Base-by-base conservation (phyloP, 768 basidiomycete species). In the Pleurotus eryngii region DNA sequence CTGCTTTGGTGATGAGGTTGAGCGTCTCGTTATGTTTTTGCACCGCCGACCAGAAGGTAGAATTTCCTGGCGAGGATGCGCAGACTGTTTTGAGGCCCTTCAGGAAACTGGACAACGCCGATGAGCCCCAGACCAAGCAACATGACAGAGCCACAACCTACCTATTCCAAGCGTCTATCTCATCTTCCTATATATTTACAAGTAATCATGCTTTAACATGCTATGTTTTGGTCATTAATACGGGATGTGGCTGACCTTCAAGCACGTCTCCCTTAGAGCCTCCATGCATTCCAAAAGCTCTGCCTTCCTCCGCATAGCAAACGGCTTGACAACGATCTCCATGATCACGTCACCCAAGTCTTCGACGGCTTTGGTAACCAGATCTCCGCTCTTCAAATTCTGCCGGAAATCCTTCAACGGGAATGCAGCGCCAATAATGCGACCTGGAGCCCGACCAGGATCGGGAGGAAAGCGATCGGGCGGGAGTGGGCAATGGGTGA, bases 351-450 rank as follows among this genome's bases (percentile, higher is more conserved):
- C 77, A 11, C 79, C 83, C 47, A 95, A 70, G 68, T 95, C 94
- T 63, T 89, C 85, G 6, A 93, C 88, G 0, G 92, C 92, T 71
- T 95, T 93, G 12, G 81, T 83, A 39, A 95, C 90, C 17, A 93
- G 73, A 68, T 93, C 92, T 0, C 91, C 92, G 54, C 79, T 79
- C 24, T 76, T 78, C 35, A 90, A 72, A 65, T 91, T 89, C 63
- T 78, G 74, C 59, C 76, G 73, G 74, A 95, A 97, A 69, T 96
- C 94, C 46, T 75, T 74, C 51, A 95, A 74, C 1, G 94, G 94
- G 61, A 78, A 76, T 0, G 86, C 83, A 39, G 77, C 81, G 7
- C 91, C 89, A 39, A 96, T 83, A 53, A 95, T 88, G 48, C 90
- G 75, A 4, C 90, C 90, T 0, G 83, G 79, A 14, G 81, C 83